Base-by-base conservation (phyloP, 1,139 yeast genomes). In the Spathaspora sp. region DNA sequence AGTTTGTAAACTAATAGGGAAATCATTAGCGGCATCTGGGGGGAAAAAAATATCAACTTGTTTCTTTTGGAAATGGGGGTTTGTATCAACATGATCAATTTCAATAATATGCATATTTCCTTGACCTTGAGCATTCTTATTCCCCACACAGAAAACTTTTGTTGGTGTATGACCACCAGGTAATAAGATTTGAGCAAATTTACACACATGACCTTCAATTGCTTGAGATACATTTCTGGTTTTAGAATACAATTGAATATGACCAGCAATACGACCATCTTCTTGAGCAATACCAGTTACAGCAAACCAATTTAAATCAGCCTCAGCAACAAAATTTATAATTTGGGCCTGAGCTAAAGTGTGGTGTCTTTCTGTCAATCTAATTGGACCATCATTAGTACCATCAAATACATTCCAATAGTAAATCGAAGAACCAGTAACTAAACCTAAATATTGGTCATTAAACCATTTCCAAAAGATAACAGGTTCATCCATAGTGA, bases 131-230 rank as follows among this genome's bases (percentile, higher is more conserved):
- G 88, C 88, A 49, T 86, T 82, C 67, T 95, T 85, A 70, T 90
- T 89, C 63, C 91, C 93, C 49, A 91, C 93, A 68, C 89, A 86
- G 66, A 95, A 93, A 34, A 93, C 83, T 67, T 89, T 90, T 43
- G 96, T 88, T 48, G 91, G 95, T 31, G 76, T 68, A 20, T 82
- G 58, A 39, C 91, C 89, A 44, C 91, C 93, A 46, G 82, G 85
- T 56, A 91, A 75, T 54, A 84, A 78, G 53, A 93, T 68, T 48
- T 79, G 74, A 44, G 96, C 91, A 70, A 95, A 95, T 44, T 84
- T 83, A 49, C 96, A 93, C 47, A 95, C 98, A 67, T 95, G 99
- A 56, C 99, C 99, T 64, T 95, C 98, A 59, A 95, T 89, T 25
- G 96, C 95, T 72, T 95, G 99, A 15, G 98, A 90, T 43, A 91